phyloP scores from a whole-genome alignment of 2,329 filamentous ascomycete species.

The Venturia effusa region DNA sequence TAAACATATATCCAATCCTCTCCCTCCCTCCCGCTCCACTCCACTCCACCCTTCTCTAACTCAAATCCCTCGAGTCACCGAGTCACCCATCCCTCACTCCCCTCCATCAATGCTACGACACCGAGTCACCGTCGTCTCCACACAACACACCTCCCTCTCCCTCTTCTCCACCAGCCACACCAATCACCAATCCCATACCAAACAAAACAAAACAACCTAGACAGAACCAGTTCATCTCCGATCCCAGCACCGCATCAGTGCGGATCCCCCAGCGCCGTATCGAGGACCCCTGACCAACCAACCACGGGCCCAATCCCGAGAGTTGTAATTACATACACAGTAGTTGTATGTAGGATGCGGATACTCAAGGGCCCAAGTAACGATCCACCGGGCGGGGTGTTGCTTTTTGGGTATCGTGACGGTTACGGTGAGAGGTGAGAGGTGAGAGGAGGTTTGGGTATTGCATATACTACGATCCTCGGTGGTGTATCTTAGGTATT shows the following conservation, averaged over 20 bases:
- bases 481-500: no score
- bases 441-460: no score
- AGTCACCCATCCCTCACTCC: not conserved
- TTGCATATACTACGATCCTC: no score
- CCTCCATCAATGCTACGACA: not conserved
- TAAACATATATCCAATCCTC: not conserved
- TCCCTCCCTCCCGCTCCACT: not conserved
- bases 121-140: no score
- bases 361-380: no score
- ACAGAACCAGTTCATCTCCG: not conserved
- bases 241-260: not conserved
- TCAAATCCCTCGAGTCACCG: not conserved
- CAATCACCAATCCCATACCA: not conserved
- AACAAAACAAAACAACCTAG: not conserved
- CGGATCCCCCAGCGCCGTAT: not conserved
- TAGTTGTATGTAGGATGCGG: no score
- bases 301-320: not conserved
- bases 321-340: no score
- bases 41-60: not conserved
- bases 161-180: not conserved
- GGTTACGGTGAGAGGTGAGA: no score
- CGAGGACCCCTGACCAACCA: no score
- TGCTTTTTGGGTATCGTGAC: no score
- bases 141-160: not conserved
- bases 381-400: no score